Base-by-base conservation (phyloP, 2,329 filamentous ascomycete genomes). In the Microcera coccophila region DNA sequence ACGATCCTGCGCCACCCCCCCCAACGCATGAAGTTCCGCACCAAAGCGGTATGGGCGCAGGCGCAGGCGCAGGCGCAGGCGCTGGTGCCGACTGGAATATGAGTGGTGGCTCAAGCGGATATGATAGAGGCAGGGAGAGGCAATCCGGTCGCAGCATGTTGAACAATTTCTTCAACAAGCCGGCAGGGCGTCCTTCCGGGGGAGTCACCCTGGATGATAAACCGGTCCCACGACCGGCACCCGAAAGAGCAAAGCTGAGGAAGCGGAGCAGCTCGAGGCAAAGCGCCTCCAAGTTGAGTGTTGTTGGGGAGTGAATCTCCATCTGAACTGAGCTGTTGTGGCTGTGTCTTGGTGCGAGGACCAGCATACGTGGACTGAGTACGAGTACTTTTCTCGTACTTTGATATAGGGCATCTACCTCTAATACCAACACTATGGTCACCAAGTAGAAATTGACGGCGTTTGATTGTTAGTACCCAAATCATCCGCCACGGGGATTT, bases 261-360 rank as follows among this genome's bases (percentile, higher is more conserved):
- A 57, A 57, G 39, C 38, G 54, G 14, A 57, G 48, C 4, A 57
- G 48, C 11, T 57, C 54, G 0, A 42, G 50, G 39, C 38, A 54
- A n/a, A 57, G 48, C 4, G 55, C 45, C 11, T 57, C 54, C 0
- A 42, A 48, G 17, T 7, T 57, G 34, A 43, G 50, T 28, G 39
- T 47, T 9, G 54, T 57, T 1, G 50, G 54, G 2, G 54, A 57
- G 19, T 53, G 26, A 41, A n/a, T n/a, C 29, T 32, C 9, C 29
- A 8, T 26, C 18, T 9, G 7, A 10, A 32, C 11, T 15, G 29
- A 5, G 15, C 15, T 32, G 5, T 5, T 32, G 11, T 16, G n/a
- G 11, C n/a, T n/a, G n/a, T n/a, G n/a, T n/a, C n/a, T n/a, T n/a
- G n/a, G n/a, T n/a, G n/a, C n/a, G n/a, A n/a, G n/a, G n/a, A n/a